Evolutionary conservation across 345 rosid genomes (phyloP), one percentile per base, ranked within the genome.

Genomic region (Camelina hispida): DNA sequence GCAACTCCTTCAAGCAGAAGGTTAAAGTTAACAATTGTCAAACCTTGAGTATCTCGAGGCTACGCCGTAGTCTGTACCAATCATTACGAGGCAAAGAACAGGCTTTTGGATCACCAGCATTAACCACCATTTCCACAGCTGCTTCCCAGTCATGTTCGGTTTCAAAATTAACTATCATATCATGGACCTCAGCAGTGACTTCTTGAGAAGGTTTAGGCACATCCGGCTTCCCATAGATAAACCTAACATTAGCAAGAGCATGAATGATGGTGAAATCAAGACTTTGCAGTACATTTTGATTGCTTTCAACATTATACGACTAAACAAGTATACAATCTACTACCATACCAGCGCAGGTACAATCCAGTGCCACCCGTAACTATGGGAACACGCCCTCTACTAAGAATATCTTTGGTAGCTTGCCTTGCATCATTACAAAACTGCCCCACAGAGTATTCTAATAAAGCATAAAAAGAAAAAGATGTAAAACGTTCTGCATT

Each of bases 31-130:
- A 50, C 34, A 62, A 54, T 46, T 23, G 1, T 28, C 79, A 22
- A 70, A 94, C 97, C 94, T 90, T 89, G 81, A 94, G 86, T 79
- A 94, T 94, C 85, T 91, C 97, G 68, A 94, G 96, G 84, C 97
- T 91, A 67, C 98, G 90, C 46, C 89, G 84, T 63, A 91, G 84
- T 28, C 96, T 86, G 73, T 89, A 89, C 98, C 98, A 90, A 79
- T 94, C 85, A 84, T 94, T 91, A 83, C 86, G 84, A 78, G 89
- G 72, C 82, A 91, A 78, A 76, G 64, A 67, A 67, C 34, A 77
- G 4, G 97, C 95, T 72, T 74, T 87, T 46, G 84, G 84, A 79
- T 91, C 91, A 4, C 97, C 97, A 58, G 95, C 93, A 65, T 84
- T 81, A 43, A 91, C 87, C 73, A 88, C 88, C 47, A 89, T 78